These are phyloP conservation scores for Tulasnella sp. DNA, from an alignment of 768 basidiomycete genomes.

Conservation along the genomic window DNA sequence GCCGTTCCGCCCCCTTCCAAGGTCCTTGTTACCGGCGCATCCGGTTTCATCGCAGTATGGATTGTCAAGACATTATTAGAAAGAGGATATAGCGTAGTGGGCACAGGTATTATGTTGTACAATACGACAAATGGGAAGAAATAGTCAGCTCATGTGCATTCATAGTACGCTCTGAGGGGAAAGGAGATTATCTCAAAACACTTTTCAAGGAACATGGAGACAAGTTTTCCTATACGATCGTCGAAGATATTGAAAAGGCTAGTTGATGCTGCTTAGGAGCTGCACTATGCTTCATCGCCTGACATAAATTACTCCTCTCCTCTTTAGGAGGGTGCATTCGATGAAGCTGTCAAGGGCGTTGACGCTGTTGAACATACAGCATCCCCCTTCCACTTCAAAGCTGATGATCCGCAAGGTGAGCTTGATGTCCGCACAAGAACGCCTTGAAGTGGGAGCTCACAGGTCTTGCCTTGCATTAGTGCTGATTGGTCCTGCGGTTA, in stretches of 20 bases:
- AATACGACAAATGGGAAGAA: no score
- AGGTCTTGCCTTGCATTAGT: conserved; percentile 4
- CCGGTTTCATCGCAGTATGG: conserved; percentile 49
- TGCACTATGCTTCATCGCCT: background rate
- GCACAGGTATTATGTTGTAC: no score
- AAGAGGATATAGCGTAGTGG: conserved; percentile 36
- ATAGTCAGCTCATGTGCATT: conserved; percentile 24
- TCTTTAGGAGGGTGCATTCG: conserved; percentile 24
- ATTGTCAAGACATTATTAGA: conserved; percentile 44
- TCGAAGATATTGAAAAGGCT: conserved; percentile 53
- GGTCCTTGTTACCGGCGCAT: conserved; percentile 45
- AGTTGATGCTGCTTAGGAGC: no score
- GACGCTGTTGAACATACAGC: conserved; percentile 26
- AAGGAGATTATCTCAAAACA: conserved; percentile 43
- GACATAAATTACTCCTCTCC: background rate
- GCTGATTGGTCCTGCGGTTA: conserved; percentile 28
- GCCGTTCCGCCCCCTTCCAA: conserved; percentile 26
- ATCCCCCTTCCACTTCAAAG: conserved; percentile 23
- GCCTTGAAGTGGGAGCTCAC: background rate
- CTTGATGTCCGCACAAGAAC: background rate
- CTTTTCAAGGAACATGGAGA: conserved; percentile 42
- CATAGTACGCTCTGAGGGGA: conserved; percentile 49
- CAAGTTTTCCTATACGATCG: conserved; percentile 50
- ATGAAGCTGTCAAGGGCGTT: conserved; percentile 31
- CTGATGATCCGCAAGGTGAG: conserved; percentile 17